Percentiles rank a stretch among this genome's conserved stretches.
These are phyloP conservation scores for Naganishia kalamii DNA, from an alignment of 768 basidiomycete species.

Conservation along the genomic window DNA sequence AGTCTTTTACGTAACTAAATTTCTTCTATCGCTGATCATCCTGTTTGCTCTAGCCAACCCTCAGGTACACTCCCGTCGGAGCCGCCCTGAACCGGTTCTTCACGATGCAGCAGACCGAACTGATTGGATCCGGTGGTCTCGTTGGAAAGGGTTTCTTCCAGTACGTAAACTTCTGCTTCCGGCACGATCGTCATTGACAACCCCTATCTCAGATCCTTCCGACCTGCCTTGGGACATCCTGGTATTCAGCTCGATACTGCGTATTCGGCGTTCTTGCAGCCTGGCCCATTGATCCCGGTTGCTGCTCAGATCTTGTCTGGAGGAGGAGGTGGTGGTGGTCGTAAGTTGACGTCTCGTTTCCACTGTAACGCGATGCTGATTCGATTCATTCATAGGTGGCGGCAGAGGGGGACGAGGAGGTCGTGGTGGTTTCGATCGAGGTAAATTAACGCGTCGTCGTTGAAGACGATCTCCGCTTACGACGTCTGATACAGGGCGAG, in stretches of 20 bases:
- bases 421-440: constrained; percentile 18
- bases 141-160: constrained; percentile 46
- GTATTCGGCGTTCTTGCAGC: constrained; percentile 42
- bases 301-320: constrained; percentile 35
- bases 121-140: constrained; percentile 41
- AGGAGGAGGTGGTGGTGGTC: constrained; percentile 23
- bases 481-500: too few species aligned
- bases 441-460: too few species aligned
- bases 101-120: constrained; percentile 29
- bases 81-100: constrained; percentile 44
- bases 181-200: background rate
- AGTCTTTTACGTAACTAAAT: background rate
- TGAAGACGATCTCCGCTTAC: too few species aligned
- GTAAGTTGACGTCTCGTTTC: background rate
- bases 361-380: background rate
- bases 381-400: constrained; percentile 14
- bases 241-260: constrained; percentile 44
- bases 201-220: constrained; percentile 34
- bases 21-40: background rate
- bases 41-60: background rate
- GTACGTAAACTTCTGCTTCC: constrained; percentile 26
- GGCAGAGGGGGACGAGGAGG: constrained; percentile 28
- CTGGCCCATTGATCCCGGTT: constrained; percentile 41
- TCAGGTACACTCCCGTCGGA: constrained; percentile 28
- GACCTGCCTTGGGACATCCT: constrained; percentile 39